phyloP scores from a whole-genome alignment of 2,329 filamentous ascomycete species.

The Emergomyces africanus region DNA sequence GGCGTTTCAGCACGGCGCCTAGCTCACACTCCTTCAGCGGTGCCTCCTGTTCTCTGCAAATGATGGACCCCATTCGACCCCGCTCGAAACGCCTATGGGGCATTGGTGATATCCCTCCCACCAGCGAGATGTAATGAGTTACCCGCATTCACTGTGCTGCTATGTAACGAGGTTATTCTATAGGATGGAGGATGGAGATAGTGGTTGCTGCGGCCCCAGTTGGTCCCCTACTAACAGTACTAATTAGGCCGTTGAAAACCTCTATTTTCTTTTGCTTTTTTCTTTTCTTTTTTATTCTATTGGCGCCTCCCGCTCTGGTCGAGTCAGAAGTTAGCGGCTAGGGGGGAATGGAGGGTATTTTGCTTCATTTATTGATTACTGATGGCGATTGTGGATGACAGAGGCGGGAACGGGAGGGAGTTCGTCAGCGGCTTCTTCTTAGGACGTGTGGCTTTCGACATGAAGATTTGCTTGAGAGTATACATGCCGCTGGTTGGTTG shows the following conservation, averaged over 20 bases:
- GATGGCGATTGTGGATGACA: not conserved
- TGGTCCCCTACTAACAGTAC: not conserved
- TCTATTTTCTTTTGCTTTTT: too few species aligned
- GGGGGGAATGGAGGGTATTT: not conserved
- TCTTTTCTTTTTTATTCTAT: too few species aligned
- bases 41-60: not conserved
- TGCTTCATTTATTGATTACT: not conserved
- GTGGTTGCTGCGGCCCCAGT: not conserved
- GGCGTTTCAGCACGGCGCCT: conserved; percentile 10
- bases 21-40: not conserved
- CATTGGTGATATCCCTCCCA: too few species aligned
- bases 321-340: too few species aligned
- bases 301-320: too few species aligned
- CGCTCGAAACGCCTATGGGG: not conserved
- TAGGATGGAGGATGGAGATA: not conserved
- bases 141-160: too few species aligned
- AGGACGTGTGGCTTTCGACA: not conserved
- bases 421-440: not conserved
- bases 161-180: not conserved
- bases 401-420: too few species aligned
- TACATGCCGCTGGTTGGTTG: not conserved
- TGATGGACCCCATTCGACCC: not conserved
- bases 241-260: not conserved
- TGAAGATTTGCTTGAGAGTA: not conserved
- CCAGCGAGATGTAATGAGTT: too few species aligned